Evolutionary conservation across 345 rosid genomes (phyloP).

Genomic region (Gossypium stocksii): DNA sequence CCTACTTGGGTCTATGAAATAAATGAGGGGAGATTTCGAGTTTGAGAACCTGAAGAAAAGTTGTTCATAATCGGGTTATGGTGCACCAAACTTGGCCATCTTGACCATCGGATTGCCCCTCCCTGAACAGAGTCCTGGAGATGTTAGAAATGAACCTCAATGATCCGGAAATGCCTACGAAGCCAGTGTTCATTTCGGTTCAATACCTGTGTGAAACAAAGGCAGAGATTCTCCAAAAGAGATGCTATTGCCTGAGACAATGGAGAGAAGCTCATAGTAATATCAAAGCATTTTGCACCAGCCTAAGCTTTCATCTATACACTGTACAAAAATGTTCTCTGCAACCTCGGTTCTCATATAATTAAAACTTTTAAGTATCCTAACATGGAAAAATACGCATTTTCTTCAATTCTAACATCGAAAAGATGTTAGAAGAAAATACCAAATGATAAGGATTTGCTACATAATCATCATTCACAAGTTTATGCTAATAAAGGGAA

Average conservation of each 20-base stretch:
- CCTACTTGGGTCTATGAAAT: constrained; percentile 18
- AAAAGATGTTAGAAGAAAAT: background rate
- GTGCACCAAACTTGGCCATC: constrained; percentile 32
- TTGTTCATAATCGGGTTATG: constrained; percentile 31
- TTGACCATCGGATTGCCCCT: constrained; percentile 28
- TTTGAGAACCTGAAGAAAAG: constrained; percentile 8
- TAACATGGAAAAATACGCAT: background rate
- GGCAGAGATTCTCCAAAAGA: background rate
- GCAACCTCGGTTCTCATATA: no score
- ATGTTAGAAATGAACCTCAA: constrained; percentile 27
- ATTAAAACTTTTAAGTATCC: background rate
- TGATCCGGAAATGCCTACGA: constrained; percentile 29
- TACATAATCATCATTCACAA: constrained; percentile 5
- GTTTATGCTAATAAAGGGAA: constrained; percentile 4
- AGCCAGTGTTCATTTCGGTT: constrained; percentile 22
- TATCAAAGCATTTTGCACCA: background rate
- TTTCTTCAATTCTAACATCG: background rate
- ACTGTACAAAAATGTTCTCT: background rate
- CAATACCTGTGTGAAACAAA: background rate
- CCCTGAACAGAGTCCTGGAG: constrained; percentile 31
- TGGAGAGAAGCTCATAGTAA: constrained; percentile 14
- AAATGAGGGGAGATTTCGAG: constrained; percentile 9
- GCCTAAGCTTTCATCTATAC: background rate
- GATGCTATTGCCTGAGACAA: background rate
- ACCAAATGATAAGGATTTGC: background rate